Evolutionary conservation across 768 basidiomycete genomes (phyloP).

Genomic region (Roridomyces roridus): DNA sequence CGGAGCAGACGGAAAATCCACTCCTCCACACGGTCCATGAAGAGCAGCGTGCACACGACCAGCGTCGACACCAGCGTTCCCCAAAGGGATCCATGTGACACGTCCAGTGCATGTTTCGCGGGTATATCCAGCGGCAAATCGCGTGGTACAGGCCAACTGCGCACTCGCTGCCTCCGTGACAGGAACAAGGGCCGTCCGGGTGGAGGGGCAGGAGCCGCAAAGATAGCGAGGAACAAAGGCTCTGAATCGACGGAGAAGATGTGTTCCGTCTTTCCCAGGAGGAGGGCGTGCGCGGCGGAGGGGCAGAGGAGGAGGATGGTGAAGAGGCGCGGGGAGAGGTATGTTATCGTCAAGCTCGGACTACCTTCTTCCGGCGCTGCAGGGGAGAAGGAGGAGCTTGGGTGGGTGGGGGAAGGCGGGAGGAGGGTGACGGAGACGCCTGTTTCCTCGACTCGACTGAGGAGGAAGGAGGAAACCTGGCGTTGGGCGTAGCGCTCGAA

Average conservation of each 20-base stretch:
- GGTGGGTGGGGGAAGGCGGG: conserved; percentile 42
- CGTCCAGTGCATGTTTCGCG: conserved; percentile 35
- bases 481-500: conserved; percentile 41
- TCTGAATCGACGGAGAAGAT: conserved; percentile 44
- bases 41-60: conserved; percentile 33
- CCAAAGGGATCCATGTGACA: conserved; percentile 13
- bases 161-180: conserved; percentile 7
- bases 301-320: conserved; percentile 50
- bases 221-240: conserved; percentile 42
- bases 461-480: conserved; percentile 42
- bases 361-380: background rate
- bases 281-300: conserved; percentile 49
- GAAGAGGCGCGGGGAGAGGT: conserved; percentile 55
- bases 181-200: conserved; percentile 14
- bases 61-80: conserved; percentile 4
- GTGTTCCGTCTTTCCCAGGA: conserved; percentile 45
- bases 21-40: conserved; percentile 44
- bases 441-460: conserved; percentile 38
- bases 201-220: conserved; percentile 26
- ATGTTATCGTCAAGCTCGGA: conserved; percentile 41
- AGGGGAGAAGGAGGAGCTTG: conserved; percentile 21
- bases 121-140: conserved; percentile 23
- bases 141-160: background rate
- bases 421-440: conserved; percentile 44
- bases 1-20: conserved; percentile 40